These are phyloP conservation scores for Xylariaceae sp. DNA, from an alignment of 2,329 filamentous ascomycete genomes.

Conservation along the genomic window DNA sequence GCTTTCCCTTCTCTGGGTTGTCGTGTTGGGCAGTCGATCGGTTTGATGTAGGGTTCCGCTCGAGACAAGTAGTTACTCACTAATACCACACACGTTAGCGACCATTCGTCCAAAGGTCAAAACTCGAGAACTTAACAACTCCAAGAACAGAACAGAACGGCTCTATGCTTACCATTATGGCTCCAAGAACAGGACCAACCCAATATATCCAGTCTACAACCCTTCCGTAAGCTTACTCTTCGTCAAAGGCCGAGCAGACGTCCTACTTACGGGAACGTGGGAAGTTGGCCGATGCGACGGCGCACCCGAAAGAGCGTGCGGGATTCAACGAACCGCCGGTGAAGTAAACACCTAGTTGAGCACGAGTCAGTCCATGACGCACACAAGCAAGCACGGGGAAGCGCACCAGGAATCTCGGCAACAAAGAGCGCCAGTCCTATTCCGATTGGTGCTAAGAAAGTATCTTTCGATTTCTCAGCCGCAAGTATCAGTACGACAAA, in stretches of 20 bases:
- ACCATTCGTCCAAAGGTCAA: no score
- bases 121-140: no score
- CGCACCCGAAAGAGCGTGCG: constrained; percentile 44
- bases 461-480: constrained; percentile 64
- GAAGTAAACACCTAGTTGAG: constrained; percentile 35
- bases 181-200: constrained; percentile 44
- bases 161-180: constrained; percentile 27
- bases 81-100: no score
- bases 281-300: constrained; percentile 36
- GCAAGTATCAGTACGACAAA: constrained; percentile 65
- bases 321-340: constrained; percentile 44
- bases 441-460: constrained; percentile 63
- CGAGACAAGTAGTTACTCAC: no score
- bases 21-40: no score
- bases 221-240: no score
- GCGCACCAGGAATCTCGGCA: constrained; percentile 36
- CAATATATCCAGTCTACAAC: constrained; percentile 40
- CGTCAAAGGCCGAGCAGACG: no score
- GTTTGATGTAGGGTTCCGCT: no score
- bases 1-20: no score
- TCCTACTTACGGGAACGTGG: constrained; percentile 31
- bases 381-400: background rate
- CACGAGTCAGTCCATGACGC: background rate
- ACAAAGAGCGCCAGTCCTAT: constrained; percentile 67
- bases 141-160: no score